phyloP scores from a whole-genome alignment of 805 yeast species.

The Yamadazyma olivae region DNA sequence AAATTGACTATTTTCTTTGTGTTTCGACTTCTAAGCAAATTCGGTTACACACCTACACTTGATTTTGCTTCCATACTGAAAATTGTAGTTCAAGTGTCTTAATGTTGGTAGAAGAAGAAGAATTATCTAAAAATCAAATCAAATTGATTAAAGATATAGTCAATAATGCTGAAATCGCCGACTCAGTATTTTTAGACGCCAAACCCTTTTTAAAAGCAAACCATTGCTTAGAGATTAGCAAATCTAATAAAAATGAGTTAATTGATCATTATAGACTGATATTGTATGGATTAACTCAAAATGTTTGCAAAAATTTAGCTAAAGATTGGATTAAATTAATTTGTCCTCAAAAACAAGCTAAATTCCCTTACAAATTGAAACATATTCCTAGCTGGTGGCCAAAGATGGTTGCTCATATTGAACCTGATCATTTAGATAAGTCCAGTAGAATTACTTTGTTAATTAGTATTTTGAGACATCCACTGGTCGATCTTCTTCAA shows the following conservation, averaged over 20 bases:
- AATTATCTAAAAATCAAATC: slow-evolving; percentile 8
- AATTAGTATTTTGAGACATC: slow-evolving; percentile 29
- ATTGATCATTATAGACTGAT: slow-evolving; percentile 7
- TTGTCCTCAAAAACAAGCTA: slow-evolving; percentile 66
- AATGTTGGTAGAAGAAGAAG: no score
- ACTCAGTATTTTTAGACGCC: slow-evolving; percentile 10
- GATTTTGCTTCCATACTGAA: no score
- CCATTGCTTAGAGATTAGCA: slow-evolving; percentile 1
- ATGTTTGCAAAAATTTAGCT: slow-evolving; percentile 55
- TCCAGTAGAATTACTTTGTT: slow-evolving; percentile 52
- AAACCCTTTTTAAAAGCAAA: slow-evolving; percentile 7
- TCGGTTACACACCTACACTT: no score
- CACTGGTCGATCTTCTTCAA: slow-evolving; percentile 5
- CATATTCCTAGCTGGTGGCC: slow-evolving; percentile 78
- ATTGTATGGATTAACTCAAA: slow-evolving; percentile 20
- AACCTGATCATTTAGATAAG: slow-evolving; percentile 72
- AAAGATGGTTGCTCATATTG: slow-evolving; percentile 50
- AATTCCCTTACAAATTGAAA: slow-evolving; percentile 53
- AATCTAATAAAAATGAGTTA: background rate
- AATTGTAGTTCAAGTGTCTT: no score
- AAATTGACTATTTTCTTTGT: no score
- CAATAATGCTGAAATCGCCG: slow-evolving; percentile 4
- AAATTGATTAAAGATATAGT: slow-evolving; percentile 8
- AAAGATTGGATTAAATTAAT: slow-evolving; percentile 64
- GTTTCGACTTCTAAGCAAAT: no score